Evolutionary conservation across 805 yeast genomes (phyloP), one percentile per base, ranked within the genome.

Genomic region (Spathaspora girioi): DNA sequence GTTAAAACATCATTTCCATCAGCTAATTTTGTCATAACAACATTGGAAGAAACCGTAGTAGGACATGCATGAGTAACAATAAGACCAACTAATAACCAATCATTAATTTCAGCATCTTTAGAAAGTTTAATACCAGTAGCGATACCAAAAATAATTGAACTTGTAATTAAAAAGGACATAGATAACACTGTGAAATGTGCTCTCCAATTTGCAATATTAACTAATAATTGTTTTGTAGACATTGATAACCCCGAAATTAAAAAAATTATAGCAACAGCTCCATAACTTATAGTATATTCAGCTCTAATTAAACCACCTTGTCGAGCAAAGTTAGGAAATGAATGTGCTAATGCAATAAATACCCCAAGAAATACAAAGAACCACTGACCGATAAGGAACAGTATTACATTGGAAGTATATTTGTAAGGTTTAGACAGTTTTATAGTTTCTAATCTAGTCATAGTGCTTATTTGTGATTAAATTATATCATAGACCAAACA

Each of bases 31-130:
- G 97, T 91, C 97, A 91, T 91, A 27, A 91, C 92, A 27, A 91
- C 97, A 64, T 91, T 91, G 1, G 97, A 89, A 0, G 92, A 82
- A 17, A 91, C 96, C 0, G 97, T 91, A 8, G 97, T 91, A 27
- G 97, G 97, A 65, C 96, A 88, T 11, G 93, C 80, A 29, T 89
- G 88, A 1, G 96, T 87, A 45, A 89, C 86, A 17, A 91, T 80
- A 52, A 91, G 67, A 0, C 97, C 97, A 12, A 87, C 87, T 19
- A 91, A 70, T 58, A 89, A 78, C 89, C 94, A 89, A 32, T 80
- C 76, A 58, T 84, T 85, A 38, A 90, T 87, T n/a, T 71, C 63
- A 1, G 70, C 65, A 61, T 87, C 77, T 54, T 79, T 54, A 0
- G 92, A 80, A 5, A 75, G 74, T 55, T 78, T 77, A 26, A 90